Evolutionary conservation across 2,329 filamentous ascomycete genomes (phyloP).

Genomic region (Neodidymelliopsis sp.): DNA sequence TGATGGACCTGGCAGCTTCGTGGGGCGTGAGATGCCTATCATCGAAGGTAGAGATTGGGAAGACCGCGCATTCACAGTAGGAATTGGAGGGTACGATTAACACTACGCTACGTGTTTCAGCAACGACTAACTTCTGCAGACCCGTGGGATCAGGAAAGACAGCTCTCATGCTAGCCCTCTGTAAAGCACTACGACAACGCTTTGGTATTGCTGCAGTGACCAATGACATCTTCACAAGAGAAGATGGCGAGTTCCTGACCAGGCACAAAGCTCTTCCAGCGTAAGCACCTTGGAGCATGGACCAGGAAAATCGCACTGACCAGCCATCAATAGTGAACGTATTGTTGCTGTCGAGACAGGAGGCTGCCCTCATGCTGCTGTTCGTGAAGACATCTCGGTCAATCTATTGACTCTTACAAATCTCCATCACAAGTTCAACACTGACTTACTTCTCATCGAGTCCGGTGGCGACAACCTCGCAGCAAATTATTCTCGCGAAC

Average conservation of each 20-base stretch:
- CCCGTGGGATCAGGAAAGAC: conserved; percentile 98
- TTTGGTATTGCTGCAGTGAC: conserved; percentile 95
- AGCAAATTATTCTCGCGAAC: conserved; percentile 92
- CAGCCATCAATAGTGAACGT: conserved; percentile 57
- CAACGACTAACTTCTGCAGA: conserved; percentile 55
- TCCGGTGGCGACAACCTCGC: conserved; percentile 95
- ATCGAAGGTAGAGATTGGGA: conserved; percentile 86
- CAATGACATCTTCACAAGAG: conserved; percentile 97
- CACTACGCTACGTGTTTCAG: neutral
- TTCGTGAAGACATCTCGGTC: conserved; percentile 93
- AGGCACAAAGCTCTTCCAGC: conserved; percentile 83
- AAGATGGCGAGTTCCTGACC: conserved; percentile 97
- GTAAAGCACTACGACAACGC: conserved; percentile 77
- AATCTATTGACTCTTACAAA: conserved; percentile 94
- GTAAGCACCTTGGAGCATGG: conserved; percentile 16
- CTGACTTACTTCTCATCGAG: conserved; percentile 92
- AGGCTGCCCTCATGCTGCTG: conserved; percentile 94
- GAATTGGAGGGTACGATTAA: conserved; percentile 86
- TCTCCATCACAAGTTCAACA: conserved; percentile 78
- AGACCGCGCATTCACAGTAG: conserved; percentile 91
- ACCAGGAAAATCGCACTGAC: neutral
- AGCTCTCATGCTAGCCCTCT: conserved; percentile 93
- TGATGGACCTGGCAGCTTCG: conserved; percentile 88
- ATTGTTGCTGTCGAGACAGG: conserved; percentile 98
- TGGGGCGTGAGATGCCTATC: conserved; percentile 92